phyloP scores from a whole-genome alignment of 1,284 basidiomycete species.

The Sanghuangporus baumii region DNA sequence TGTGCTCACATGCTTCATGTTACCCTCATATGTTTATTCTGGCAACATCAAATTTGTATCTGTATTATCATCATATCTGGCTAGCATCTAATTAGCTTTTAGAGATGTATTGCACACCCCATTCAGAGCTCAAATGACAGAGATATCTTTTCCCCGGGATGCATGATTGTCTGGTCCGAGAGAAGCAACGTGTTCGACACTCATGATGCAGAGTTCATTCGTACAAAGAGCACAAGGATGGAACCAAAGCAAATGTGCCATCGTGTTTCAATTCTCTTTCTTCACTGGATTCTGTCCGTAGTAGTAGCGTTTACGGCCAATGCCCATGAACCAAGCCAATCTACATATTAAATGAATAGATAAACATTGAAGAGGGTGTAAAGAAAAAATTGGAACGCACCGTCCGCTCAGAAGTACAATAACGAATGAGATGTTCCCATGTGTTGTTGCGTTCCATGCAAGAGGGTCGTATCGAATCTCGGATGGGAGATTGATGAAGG shows the following conservation, averaged over 20 bases:
- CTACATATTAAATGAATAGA: constrained; percentile 28
- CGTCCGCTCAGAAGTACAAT: constrained; percentile 50
- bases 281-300: constrained; percentile 29
- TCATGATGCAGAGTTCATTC: neutral
- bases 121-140: neutral
- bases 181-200: neutral
- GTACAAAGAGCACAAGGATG: no score
- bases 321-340: constrained; percentile 59
- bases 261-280: constrained; percentile 18
- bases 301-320: constrained; percentile 55
- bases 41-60: constrained; percentile 5
- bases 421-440: constrained; percentile 68
- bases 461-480: constrained; percentile 45
- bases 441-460: constrained; percentile 65
- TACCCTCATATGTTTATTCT: neutral
- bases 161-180: neutral
- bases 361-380: neutral
- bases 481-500: constrained; percentile 51
- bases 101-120: constrained; percentile 12
- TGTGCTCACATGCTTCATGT: neutral
- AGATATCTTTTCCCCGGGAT: neutral
- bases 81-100: constrained; percentile 4
- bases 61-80: constrained; percentile 1
- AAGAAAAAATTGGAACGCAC: constrained; percentile 30
- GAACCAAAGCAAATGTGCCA: neutral